A percentile compares a stretch with the other conserved stretches of the same genome.
phyloP scores from a whole-genome alignment of 768 basidiomycete genomes.

The Pulveroboletus sp. region DNA sequence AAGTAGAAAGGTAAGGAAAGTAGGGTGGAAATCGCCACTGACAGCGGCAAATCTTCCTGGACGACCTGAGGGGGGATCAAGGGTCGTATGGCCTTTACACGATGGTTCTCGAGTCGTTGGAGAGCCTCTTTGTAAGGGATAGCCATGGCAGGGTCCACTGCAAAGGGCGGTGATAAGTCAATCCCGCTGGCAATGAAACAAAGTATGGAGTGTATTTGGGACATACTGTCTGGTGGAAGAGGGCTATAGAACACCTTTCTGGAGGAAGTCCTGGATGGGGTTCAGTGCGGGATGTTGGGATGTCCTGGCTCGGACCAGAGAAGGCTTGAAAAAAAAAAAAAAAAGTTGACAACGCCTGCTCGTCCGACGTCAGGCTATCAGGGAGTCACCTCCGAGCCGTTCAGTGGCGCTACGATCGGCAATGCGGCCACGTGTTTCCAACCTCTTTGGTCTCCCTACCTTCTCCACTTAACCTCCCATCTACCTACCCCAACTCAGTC shows the following conservation, averaged over 20 bases:
- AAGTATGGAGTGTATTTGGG: background rate
- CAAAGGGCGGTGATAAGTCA: constrained; percentile 1
- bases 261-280: too few relatives aligned
- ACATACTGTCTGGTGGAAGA: constrained; percentile 17
- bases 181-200: constrained; percentile 19
- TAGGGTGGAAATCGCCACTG: constrained; percentile 18
- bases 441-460: too few relatives aligned
- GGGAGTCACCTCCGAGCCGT: too few relatives aligned
- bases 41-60: constrained; percentile 90
- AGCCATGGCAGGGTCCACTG: constrained; percentile 52
- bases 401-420: too few relatives aligned
- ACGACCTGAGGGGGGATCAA: constrained; percentile 94
- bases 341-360: too few relatives aligned
- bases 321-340: too few relatives aligned
- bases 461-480: too few relatives aligned
- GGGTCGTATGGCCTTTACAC: constrained; percentile 83
- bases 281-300: constrained; percentile 7
- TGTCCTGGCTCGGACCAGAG: background rate
- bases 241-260: too few relatives aligned
- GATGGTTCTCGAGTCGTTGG: constrained; percentile 75
- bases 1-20: background rate
- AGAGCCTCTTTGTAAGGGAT: constrained; percentile 79
- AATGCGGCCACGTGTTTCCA: too few relatives aligned
- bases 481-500: background rate
- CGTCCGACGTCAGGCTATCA: too few relatives aligned